Base-by-base conservation (phyloP, 306 rosid species). In the Trifolium subterraneum region DNA sequence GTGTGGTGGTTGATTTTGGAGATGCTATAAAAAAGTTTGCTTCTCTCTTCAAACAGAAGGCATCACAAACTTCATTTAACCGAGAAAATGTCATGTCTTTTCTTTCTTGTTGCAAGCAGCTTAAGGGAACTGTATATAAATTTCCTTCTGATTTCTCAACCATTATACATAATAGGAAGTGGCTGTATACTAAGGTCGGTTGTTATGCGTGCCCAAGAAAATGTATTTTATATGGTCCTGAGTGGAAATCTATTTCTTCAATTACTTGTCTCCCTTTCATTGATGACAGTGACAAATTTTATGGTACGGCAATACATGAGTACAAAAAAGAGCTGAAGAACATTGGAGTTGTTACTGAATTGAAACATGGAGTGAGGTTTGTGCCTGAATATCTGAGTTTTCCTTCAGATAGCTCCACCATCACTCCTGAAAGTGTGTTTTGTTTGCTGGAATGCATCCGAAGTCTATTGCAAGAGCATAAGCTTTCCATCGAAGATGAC, bases 201-300 rank as follows among this genome's bases (percentile, higher is more conserved):
- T 78, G 55, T 81, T 65, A 60, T 31, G 73, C 65, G 59, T 3
- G 80, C 70, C 94, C 98, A 1, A 56, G 61, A 13, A 47, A 84
- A 1, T 92, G 92, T 88, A 86, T 92, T 85, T 78, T 90, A 51
- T 79, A 62, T 76, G 79, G 88, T 72, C 81, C 87, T 8, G 86
- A 80, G 48, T 92, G 98, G 98, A 76, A 84, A 71, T 74, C 86
- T 10, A 77, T 92, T 62, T 82, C 86, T 50, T 80, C 75, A 5
- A 87, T 92, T 45, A 38, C 92, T 18, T 14, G 29, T 69, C 93
- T 92, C 31, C 98, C 96, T 59, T 90, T 92, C 82, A 65, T 92
- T 45, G 88, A 90, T 60, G 92, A 90, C 67, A 79, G 81, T 33
- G 83, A 83, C 20, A 81, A 60, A 2, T 75, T 36, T 27, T 87